phyloP scores from a whole-genome alignment of 495 filamentous ascomycete species.

The Penicillium salamii region DNA sequence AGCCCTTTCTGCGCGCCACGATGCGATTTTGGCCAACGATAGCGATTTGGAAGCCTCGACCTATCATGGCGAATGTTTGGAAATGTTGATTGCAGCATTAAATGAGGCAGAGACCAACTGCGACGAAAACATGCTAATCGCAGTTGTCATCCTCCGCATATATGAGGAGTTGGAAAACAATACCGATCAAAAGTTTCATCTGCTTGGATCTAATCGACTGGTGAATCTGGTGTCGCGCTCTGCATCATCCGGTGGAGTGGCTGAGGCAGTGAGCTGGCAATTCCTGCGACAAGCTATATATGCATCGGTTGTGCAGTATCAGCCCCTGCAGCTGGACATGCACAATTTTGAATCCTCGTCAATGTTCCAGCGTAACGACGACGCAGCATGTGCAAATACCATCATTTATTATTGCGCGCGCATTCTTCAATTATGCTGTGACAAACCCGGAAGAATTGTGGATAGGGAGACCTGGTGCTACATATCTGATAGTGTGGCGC shows the following conservation, averaged over 20 bases:
- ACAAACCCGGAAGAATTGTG: slow-evolving; percentile 16
- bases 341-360: slow-evolving; percentile 35
- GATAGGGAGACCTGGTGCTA: slow-evolving; percentile 22
- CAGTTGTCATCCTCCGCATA: slow-evolving; percentile 37
- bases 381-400: slow-evolving; percentile 33
- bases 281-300: slow-evolving; percentile 43
- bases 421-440: slow-evolving; percentile 32
- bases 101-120: slow-evolving; percentile 27
- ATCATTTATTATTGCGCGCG: slow-evolving; percentile 37
- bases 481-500: slow-evolving; percentile 24
- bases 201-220: slow-evolving; percentile 35
- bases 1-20: slow-evolving; percentile 32
- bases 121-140: slow-evolving; percentile 34
- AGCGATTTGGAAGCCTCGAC: slow-evolving; percentile 38
- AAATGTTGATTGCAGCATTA: slow-evolving; percentile 31
- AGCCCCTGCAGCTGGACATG: slow-evolving; percentile 34
- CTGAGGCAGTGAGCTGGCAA: slow-evolving; percentile 43
- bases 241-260: slow-evolving; percentile 35
- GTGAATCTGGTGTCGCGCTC: slow-evolving; percentile 37
- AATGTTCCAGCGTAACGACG: slow-evolving; percentile 33
- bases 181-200: slow-evolving; percentile 35
- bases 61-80: slow-evolving; percentile 37
- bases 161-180: slow-evolving; percentile 37
- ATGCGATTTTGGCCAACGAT: slow-evolving; percentile 28
- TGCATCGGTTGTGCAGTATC: slow-evolving; percentile 34